These are phyloP conservation scores for Metschnikowia shivogae DNA, from an alignment of 805 yeast genomes.

Conservation along the genomic window DNA sequence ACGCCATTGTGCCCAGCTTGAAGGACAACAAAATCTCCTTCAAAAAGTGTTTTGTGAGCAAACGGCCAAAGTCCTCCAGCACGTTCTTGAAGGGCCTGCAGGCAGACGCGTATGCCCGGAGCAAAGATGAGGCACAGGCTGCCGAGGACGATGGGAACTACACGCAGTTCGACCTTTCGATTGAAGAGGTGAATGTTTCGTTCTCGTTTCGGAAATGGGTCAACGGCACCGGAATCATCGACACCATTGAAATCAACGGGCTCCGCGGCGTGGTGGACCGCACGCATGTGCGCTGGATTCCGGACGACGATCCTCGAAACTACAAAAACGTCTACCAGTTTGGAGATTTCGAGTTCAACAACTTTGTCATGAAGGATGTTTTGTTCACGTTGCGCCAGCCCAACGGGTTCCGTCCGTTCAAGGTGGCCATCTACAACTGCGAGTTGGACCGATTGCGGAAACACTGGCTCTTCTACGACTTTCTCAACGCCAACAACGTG, in stretches of 20 bases:
- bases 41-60: constrained; percentile 78
- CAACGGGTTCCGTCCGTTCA: constrained; percentile 71
- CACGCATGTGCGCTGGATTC: constrained; percentile 78
- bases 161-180: constrained; percentile 89
- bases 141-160: constrained; percentile 82
- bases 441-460: constrained; percentile 76
- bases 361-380: constrained; percentile 78
- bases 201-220: constrained; percentile 83
- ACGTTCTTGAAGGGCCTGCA: constrained; percentile 69
- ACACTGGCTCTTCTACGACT: constrained; percentile 90
- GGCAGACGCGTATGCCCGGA: constrained; percentile 62
- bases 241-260: constrained; percentile 73
- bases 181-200: constrained; percentile 78
- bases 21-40: constrained; percentile 79
- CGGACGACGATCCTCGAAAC: constrained; percentile 76
- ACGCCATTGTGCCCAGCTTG: constrained; percentile 95
- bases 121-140: constrained; percentile 18
- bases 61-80: constrained; percentile 62
- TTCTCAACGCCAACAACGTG: constrained; percentile 75
- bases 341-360: constrained; percentile 91
- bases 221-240: constrained; percentile 82
- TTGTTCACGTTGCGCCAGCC: constrained; percentile 83
- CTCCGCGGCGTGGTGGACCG: constrained; percentile 91
- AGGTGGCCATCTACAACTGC: constrained; percentile 83
- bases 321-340: constrained; percentile 69